Conservation (phyloP, 768 basidiomycete species). For the Lactifluus subvellereus region DNA sequence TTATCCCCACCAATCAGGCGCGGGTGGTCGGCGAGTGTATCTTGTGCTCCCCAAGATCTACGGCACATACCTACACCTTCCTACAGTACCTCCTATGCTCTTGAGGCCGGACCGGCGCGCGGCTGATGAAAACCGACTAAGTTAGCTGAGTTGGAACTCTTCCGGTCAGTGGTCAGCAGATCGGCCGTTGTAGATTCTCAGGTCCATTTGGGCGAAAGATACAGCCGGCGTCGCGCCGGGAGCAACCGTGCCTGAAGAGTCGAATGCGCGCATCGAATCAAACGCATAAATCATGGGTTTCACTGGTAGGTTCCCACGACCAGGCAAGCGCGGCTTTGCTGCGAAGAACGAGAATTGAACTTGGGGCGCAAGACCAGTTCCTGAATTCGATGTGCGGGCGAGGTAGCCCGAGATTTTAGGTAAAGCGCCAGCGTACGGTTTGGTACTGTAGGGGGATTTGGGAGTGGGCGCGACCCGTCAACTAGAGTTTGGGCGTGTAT, state of each 20-base stretch:
- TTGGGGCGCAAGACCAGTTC: neutral
- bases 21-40: neutral
- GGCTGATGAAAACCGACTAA: neutral
- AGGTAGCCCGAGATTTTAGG: too few relatives aligned
- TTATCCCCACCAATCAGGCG: too few relatives aligned
- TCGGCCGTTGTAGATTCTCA: neutral
- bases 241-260: neutral
- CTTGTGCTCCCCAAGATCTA: neutral
- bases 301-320: neutral
- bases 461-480: neutral
- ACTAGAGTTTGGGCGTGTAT: neutral
- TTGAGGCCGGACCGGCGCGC: neutral
- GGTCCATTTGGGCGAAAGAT: neutral
- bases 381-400: too few relatives aligned
- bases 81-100: neutral
- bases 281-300: too few relatives aligned
- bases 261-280: neutral
- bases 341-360: neutral
- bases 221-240: neutral
- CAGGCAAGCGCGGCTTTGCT: neutral
- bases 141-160: neutral
- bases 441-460: neutral
- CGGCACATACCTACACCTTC: too few relatives aligned
- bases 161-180: neutral
- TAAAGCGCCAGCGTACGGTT: neutral